Conservation (phyloP, 139 green algal species). For the Pycnococcus provasolii region DNA sequence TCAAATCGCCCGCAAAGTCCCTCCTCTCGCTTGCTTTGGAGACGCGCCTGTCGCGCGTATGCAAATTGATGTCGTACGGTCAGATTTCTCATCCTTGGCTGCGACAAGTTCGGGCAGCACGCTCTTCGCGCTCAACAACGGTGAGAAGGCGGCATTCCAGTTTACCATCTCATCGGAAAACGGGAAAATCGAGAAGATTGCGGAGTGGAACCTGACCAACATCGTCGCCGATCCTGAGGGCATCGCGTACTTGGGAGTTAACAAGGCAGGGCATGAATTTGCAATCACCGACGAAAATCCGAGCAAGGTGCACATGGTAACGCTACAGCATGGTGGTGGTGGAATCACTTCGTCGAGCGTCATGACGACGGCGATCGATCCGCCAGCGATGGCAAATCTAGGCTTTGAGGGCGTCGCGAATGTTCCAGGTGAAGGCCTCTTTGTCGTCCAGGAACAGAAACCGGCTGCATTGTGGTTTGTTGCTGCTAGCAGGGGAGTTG, state of each 20-base stretch:
- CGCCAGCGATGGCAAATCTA: background rate
- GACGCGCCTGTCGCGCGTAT: no score
- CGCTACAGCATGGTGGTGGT: background rate
- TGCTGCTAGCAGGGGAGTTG: no score
- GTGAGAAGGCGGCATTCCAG: slow-evolving; percentile 1
- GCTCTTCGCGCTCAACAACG: slow-evolving; percentile 18
- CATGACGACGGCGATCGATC: no score
- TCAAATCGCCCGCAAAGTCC: no score
- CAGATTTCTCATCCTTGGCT: no score
- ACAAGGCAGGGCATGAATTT: background rate
- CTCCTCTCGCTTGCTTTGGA: no score
- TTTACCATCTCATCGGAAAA: no score
- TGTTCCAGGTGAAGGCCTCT: background rate
- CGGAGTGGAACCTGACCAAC: background rate
- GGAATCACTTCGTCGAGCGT: background rate
- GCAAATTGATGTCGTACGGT: no score
- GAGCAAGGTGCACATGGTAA: background rate
- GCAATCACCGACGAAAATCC: slow-evolving; percentile 16
- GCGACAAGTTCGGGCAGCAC: background rate
- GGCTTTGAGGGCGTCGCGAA: slow-evolving; percentile 17
- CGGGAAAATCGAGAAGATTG: background rate
- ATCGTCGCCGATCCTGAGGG: slow-evolving; percentile 2
- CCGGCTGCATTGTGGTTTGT: no score
- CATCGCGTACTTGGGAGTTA: slow-evolving; percentile 1
- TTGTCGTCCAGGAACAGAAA: no score